phyloP scores from a whole-genome alignment of 1,284 basidiomycete genomes.

The Rhodotorula sp. region DNA sequence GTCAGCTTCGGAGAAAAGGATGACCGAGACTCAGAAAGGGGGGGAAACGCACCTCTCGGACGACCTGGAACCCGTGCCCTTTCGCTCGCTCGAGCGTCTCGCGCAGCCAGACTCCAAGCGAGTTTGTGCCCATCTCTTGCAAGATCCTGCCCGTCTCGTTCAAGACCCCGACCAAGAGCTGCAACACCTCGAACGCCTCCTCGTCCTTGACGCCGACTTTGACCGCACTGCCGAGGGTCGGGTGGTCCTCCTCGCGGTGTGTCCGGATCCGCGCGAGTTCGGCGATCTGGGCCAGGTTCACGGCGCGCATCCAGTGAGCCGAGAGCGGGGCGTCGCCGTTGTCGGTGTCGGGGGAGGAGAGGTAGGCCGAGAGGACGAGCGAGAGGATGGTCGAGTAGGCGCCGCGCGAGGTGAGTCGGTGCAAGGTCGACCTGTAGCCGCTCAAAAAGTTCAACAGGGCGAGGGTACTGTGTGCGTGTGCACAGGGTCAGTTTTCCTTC shows the following conservation, averaged over 20 bases:
- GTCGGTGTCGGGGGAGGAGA: constrained; percentile 46
- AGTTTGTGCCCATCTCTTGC: constrained; percentile 60
- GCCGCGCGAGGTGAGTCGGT: constrained; percentile 65
- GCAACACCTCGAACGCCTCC: constrained; percentile 67
- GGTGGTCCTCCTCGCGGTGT: constrained; percentile 64
- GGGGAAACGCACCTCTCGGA: constrained; percentile 42
- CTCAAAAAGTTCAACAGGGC: constrained; percentile 76
- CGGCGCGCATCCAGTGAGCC: constrained; percentile 62
- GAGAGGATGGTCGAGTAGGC: constrained; percentile 76
- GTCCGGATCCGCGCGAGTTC: constrained; percentile 61
- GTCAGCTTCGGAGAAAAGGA: too few species aligned
- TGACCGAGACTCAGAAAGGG: neutral
- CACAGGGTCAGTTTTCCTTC: neutral
- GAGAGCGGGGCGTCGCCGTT: constrained; percentile 51
- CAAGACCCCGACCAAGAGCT: constrained; percentile 62
- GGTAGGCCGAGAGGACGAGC: constrained; percentile 66
- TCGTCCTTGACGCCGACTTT: constrained; percentile 72
- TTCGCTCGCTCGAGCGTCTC: constrained; percentile 63
- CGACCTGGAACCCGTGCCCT: constrained; percentile 45
- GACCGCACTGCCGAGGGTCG: constrained; percentile 59
- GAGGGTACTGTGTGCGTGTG: constrained; percentile 48
- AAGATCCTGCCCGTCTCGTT: constrained; percentile 71
- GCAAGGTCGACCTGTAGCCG: constrained; percentile 69
- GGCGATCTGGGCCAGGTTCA: constrained; percentile 62
- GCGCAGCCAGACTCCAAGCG: constrained; percentile 70